phyloP scores from a whole-genome alignment of 352 stramenopile genomes.

The Saprolegnia diclina region DNA sequence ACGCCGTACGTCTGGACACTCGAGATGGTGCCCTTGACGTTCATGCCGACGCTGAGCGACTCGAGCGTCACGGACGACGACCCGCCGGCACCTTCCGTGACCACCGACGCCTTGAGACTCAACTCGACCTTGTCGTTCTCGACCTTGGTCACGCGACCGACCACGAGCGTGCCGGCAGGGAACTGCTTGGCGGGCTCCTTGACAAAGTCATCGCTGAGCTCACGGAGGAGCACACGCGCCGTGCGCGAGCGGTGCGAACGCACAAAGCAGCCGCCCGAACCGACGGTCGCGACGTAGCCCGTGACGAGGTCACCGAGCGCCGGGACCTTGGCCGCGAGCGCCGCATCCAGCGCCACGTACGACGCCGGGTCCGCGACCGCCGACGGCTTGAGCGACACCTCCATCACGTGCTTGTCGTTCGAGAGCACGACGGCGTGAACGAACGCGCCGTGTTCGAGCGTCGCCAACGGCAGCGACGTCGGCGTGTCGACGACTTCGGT shows the following conservation, averaged over 20 bases:
- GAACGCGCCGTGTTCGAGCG: slow-evolving; percentile 54
- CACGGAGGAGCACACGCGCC: slow-evolving; percentile 90
- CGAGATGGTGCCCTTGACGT: slow-evolving; percentile 93
- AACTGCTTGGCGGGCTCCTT: slow-evolving; percentile 88
- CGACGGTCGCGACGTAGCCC: slow-evolving; percentile 89
- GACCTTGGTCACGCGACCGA: slow-evolving; percentile 90
- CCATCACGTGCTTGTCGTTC: slow-evolving; percentile 33
- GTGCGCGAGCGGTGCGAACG: slow-evolving; percentile 83
- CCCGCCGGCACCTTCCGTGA: slow-evolving; percentile 80
- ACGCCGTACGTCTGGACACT: slow-evolving; percentile 94
- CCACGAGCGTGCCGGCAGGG: slow-evolving; percentile 89
- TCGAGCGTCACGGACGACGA: slow-evolving; percentile 72
- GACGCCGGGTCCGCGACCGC: slow-evolving; percentile 44
- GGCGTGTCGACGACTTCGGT: slow-evolving; percentile 49
- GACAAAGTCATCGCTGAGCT: slow-evolving; percentile 94
- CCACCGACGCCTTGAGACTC: slow-evolving; percentile 90
- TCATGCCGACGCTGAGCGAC: slow-evolving; percentile 86
- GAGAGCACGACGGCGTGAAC: slow-evolving; percentile 72
- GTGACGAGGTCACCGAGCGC: slow-evolving; percentile 84
- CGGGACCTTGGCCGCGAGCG: slow-evolving; percentile 32
- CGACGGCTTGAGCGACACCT: slow-evolving; percentile 69
- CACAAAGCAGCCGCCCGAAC: slow-evolving; percentile 91
- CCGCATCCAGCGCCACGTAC: slow-evolving; percentile 36
- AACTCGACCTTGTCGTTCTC: slow-evolving; percentile 84
- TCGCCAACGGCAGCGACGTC: slow-evolving; percentile 31